Evolutionary conservation across 352 stramenopile species (phyloP), one percentile per base, ranked within the genome.

Genomic region (Pythium chondricola): DNA sequence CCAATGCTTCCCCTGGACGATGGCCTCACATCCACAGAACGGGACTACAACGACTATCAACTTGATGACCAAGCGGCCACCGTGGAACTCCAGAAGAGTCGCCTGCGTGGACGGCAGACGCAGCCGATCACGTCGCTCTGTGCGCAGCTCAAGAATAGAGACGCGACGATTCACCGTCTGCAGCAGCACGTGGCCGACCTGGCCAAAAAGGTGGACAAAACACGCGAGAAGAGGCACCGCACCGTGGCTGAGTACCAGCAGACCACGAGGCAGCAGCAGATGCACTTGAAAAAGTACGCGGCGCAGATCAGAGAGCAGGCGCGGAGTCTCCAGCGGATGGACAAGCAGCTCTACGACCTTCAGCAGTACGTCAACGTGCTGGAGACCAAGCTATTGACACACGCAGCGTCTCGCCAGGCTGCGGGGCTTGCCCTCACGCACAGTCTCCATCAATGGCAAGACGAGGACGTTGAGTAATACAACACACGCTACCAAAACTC

Each of bases 101-200:
- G 30, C 24, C 25, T 54, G 1, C 8, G 43, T 6, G 50, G 68
- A 18, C 21, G 71, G 16, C 39, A 52, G 1, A 61, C 39, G 22
- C 47, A 76, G 6, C 66, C 71, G 6, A 30, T 77, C 22, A 72
- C 70, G 2, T 83, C 69, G 0, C 48, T 78, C 13, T 48, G 58
- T 21, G 71, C 69, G 3, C 56, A 72, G 33, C 45, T 81, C 2
- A 61, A 63, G 20, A 30, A 38, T 2, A 68, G 69, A 27, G 67
- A 74, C 25, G 53, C 61, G 0, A 50, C 71, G 51, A 57, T 80
- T 36, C 51, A 45, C 18, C 55, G 44, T 0, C 55, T 77, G 3
- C 54, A 76, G 51, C 45, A 63, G 10, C 27, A 65, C 11, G 42
- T 63, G 11, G 27, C 43, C 4, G 71, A 75, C 37, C 31, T 72